Percentiles rank a stretch among this genome's conserved stretches.
Evolutionary conservation across 257 asterid genomes (phyloP).

Genomic region (Solanum phureja): DNA sequence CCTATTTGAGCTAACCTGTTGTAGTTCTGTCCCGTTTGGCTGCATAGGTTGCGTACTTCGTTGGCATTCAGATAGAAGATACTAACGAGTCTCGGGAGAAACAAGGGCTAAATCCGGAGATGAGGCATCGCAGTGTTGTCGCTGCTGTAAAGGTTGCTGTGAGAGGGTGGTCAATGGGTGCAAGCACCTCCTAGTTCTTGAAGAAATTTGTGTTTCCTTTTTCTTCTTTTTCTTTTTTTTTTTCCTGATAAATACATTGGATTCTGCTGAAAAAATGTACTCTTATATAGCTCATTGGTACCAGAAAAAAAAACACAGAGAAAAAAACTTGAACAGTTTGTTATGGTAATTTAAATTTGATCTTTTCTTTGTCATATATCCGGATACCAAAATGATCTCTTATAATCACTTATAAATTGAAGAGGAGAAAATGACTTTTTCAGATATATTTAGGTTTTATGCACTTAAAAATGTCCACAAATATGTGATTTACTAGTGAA

Average conservation of each 20-base stretch:
- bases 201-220: neutral
- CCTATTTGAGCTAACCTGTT: neutral
- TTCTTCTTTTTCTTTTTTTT: no score
- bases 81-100: slow-evolving; percentile 19
- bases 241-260: neutral
- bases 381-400: neutral
- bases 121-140: slow-evolving; percentile 61
- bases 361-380: neutral
- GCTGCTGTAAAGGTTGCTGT: slow-evolving; percentile 88
- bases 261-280: neutral
- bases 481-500: no score
- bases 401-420: neutral
- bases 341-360: neutral
- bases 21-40: neutral
- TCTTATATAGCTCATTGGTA: neutral
- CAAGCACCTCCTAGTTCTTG: slow-evolving; percentile 40
- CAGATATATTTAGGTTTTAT: neutral
- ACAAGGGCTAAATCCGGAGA: slow-evolving; percentile 36
- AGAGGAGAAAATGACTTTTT: neutral
- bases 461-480: no score
- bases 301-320: no score
- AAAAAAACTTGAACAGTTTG: neutral
- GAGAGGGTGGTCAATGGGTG: slow-evolving; percentile 61
- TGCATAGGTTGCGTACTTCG: slow-evolving; percentile 82
- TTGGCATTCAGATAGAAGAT: slow-evolving; percentile 58